Conservation (phyloP, 495 filamentous ascomycete species). For the Saxophila tyrrhenica region DNA sequence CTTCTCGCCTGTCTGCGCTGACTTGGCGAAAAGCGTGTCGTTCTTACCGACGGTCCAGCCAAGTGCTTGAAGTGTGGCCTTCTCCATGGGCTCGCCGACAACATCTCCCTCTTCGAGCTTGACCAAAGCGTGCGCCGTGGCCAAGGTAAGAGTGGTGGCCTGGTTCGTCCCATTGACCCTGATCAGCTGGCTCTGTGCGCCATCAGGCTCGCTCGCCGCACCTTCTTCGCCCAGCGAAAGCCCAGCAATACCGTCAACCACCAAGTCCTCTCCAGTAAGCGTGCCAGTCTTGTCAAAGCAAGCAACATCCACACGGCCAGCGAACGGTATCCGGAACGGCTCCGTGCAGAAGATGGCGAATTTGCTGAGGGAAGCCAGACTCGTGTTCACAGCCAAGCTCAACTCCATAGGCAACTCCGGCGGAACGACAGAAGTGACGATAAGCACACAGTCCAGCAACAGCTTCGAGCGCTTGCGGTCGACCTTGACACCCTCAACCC, state of each 20-base stretch:
- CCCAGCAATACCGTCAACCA: conserved; percentile 94
- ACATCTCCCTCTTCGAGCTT: conserved; percentile 94
- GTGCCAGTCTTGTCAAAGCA: conserved; percentile 99
- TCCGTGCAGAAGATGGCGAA: conserved; percentile 98
- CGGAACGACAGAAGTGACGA: conserved; percentile 93
- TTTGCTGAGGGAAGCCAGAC: conserved; percentile 84
- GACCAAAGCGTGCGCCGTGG: conserved; percentile 89
- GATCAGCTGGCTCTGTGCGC: conserved; percentile 63
- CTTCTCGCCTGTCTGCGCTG: conserved; percentile 29
- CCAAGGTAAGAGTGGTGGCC: conserved; percentile 85
- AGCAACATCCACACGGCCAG: conserved; percentile 88
- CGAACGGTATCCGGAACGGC: conserved; percentile 97
- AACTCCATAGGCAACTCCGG: conserved; percentile 98
- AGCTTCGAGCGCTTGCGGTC: conserved; percentile 96
- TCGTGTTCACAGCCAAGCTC: conserved; percentile 96
- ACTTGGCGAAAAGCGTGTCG: conserved; percentile 55
- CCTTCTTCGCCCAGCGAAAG: conserved; percentile 57
- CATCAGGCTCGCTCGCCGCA: conserved; percentile 61
- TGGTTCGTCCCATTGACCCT: conserved; percentile 52
- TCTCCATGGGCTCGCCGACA: conserved; percentile 98
- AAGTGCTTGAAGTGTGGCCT: conserved; percentile 78
- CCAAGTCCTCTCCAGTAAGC: conserved; percentile 89
- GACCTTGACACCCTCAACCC: conserved; percentile 84
- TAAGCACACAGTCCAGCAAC: conserved; percentile 91
- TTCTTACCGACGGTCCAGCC: conserved; percentile 86